These are phyloP conservation scores for Chaetomium sp. DNA, from an alignment of 2,329 filamentous ascomycete genomes.

Conservation along the genomic window DNA sequence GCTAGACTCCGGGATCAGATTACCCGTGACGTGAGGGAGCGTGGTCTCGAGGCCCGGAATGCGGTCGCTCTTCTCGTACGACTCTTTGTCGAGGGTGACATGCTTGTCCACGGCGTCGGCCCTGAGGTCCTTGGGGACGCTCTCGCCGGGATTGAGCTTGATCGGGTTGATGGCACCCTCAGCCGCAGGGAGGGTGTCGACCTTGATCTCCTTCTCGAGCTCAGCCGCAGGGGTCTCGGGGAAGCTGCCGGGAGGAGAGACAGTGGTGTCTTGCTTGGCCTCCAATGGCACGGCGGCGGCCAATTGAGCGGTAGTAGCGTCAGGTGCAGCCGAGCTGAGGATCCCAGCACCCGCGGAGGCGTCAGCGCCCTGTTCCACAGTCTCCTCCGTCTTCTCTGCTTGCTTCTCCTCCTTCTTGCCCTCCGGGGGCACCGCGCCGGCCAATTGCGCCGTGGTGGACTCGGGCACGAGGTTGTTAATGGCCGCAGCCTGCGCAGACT, in stretches of 20 bases:
- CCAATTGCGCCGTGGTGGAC: slow-evolving; percentile 63
- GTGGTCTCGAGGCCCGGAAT: slow-evolving; percentile 45
- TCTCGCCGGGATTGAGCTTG: slow-evolving; percentile 70
- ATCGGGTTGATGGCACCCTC: slow-evolving; percentile 71
- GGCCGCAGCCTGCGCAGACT: slow-evolving; percentile 27
- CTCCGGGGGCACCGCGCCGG: slow-evolving; percentile 58
- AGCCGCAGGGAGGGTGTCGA: slow-evolving; percentile 58
- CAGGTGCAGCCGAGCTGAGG: slow-evolving; percentile 34
- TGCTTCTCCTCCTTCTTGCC: slow-evolving; percentile 18
- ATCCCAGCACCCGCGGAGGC: neutral
- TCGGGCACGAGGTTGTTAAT: slow-evolving; percentile 63
- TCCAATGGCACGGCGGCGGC: slow-evolving; percentile 60
- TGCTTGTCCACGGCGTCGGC: slow-evolving; percentile 63
- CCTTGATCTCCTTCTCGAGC: slow-evolving; percentile 35
- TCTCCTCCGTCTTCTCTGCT: slow-evolving; percentile 8
- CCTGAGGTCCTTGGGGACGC: slow-evolving; percentile 65
- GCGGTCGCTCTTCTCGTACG: slow-evolving; percentile 75
- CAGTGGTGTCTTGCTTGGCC: slow-evolving; percentile 6
- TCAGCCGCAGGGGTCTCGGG: slow-evolving; percentile 28
- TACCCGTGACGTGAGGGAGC: slow-evolving; percentile 51
- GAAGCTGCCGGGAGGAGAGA: slow-evolving; percentile 36
- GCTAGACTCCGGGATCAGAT: slow-evolving; percentile 75
- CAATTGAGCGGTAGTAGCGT: slow-evolving; percentile 62
- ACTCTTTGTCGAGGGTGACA: slow-evolving; percentile 73
- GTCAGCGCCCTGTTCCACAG: slow-evolving; percentile 8